Percentiles rank a stretch among this genome's conserved stretches.
phyloP scores from a whole-genome alignment of 495 filamentous ascomycete species.

The Niebla homalea region DNA sequence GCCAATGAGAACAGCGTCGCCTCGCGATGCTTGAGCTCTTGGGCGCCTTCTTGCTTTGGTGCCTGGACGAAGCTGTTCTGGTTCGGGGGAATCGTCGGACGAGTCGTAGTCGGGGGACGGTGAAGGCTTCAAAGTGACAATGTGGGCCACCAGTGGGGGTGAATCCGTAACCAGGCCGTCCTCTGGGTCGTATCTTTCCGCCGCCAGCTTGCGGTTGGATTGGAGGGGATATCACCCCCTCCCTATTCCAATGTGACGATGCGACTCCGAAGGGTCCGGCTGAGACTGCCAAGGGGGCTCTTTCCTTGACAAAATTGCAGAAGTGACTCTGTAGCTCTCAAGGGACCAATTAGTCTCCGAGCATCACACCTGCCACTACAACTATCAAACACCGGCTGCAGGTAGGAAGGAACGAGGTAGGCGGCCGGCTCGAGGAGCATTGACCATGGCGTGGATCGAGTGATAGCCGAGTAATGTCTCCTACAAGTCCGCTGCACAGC shows the following conservation, averaged over 20 bases:
- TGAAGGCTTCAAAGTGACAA: constrained; percentile 19
- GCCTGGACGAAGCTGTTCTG: constrained; percentile 11
- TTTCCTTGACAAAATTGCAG: no score
- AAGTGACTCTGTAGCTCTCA: no score
- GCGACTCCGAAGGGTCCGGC: no score
- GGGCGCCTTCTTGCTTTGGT: constrained; percentile 23
- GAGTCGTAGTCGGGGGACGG: constrained; percentile 18
- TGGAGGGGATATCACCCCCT: constrained; percentile 12
- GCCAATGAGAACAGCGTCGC: constrained; percentile 36
- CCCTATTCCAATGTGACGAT: constrained; percentile 8
- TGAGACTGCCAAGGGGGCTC: no score
- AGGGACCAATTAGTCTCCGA: no score
- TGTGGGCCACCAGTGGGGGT: constrained; percentile 15
- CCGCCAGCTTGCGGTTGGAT: constrained; percentile 18
- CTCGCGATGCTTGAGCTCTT: constrained; percentile 25
- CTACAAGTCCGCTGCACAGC: no score
- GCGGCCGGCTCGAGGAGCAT: no score
- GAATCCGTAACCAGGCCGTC: constrained; percentile 24
- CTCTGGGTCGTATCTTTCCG: constrained; percentile 32
- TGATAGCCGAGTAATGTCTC: no score
- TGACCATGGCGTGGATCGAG: no score
- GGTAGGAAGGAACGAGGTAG: no score
- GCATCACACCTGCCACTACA: no score
- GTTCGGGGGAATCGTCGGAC: constrained; percentile 10
- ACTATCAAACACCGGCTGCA: no score